Evolutionary conservation across 2,329 filamentous ascomycete species (phyloP).

Genomic region (Xylariales sp.): DNA sequence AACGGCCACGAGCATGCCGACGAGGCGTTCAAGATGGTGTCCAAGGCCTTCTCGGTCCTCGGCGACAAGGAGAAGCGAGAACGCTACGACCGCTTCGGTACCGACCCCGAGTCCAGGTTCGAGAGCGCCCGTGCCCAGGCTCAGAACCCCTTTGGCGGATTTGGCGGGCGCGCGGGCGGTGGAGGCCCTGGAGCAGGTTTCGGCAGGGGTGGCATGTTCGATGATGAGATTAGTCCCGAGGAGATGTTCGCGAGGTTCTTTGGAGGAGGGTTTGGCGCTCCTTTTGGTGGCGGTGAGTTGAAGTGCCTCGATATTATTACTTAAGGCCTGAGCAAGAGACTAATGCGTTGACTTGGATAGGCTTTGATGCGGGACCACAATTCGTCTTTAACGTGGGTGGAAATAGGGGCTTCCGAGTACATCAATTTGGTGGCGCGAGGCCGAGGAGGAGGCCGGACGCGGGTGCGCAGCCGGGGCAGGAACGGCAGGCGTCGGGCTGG

Average conservation of each 20-base stretch:
- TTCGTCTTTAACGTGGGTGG: slow-evolving; percentile 97
- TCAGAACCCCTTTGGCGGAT: slow-evolving; percentile 57
- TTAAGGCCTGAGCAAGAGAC: not conserved
- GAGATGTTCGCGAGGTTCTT: slow-evolving; percentile 99
- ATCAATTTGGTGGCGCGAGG: slow-evolving; percentile 88
- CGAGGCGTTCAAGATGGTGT: slow-evolving; percentile 99
- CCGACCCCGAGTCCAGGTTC: slow-evolving; percentile 91
- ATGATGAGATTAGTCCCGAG: slow-evolving; percentile 94
- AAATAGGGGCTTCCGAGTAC: slow-evolving; percentile 89
- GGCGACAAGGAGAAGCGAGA: slow-evolving; percentile 93
- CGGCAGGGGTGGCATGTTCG: slow-evolving; percentile 74
- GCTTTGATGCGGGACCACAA: slow-evolving; percentile 82
- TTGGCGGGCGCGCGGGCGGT: slow-evolving; percentile 50
- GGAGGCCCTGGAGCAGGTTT: slow-evolving; percentile 60
- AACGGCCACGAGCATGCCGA: slow-evolving; percentile 96
- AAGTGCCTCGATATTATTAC: not conserved
- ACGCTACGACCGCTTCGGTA: slow-evolving; percentile 88
- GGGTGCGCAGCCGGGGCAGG: slow-evolving; percentile 64
- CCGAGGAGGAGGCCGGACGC: slow-evolving; percentile 80
- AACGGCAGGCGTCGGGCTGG: slow-evolving; percentile 63
- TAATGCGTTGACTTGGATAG: slow-evolving; percentile 23
- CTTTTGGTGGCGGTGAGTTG: slow-evolving; percentile 73
- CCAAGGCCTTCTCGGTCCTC: slow-evolving; percentile 90
- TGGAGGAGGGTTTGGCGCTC: slow-evolving; percentile 76
- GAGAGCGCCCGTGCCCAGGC: slow-evolving; percentile 67